Percentiles rank a stretch among this genome's conserved stretches.
These are phyloP conservation scores for Eucalyptus cloeziana DNA, from an alignment of 345 rosid genomes.

Conservation along the genomic window DNA sequence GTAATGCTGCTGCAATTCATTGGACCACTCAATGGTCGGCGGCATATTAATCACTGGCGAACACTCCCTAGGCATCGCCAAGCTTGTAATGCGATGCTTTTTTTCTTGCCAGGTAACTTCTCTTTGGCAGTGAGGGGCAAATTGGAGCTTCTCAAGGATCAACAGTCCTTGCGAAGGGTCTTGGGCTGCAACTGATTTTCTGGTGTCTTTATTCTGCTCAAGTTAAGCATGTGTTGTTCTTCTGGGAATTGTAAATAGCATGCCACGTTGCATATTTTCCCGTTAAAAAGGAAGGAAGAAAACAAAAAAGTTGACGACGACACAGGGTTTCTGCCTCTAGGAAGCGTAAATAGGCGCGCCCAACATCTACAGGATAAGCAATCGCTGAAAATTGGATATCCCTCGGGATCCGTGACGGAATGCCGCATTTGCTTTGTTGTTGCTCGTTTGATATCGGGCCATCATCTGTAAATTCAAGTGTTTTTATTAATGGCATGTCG, in stretches of 20 bases:
- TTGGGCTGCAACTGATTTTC: not conserved
- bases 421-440: fast-evolving
- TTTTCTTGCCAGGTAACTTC: not conserved
- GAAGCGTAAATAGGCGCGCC: not conserved
- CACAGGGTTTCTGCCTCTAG: not conserved
- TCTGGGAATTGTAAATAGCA: not conserved
- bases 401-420: not conserved
- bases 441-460: not conserved
- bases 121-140: not conserved
- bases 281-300: not conserved
- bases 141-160: not conserved
- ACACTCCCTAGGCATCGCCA: not conserved
- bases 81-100: not conserved
- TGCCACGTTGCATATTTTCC: not conserved
- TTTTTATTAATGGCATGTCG: not conserved
- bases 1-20: not conserved
- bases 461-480: not conserved
- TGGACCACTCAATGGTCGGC: not conserved
- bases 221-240: not conserved
- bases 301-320: not conserved
- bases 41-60: not conserved
- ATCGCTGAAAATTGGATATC: not conserved
- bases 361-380: not conserved
- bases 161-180: not conserved
- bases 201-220: not conserved